phyloP scores from a whole-genome alignment of 2,329 filamentous ascomycete species.

The Ceratocystis alfenasii region DNA sequence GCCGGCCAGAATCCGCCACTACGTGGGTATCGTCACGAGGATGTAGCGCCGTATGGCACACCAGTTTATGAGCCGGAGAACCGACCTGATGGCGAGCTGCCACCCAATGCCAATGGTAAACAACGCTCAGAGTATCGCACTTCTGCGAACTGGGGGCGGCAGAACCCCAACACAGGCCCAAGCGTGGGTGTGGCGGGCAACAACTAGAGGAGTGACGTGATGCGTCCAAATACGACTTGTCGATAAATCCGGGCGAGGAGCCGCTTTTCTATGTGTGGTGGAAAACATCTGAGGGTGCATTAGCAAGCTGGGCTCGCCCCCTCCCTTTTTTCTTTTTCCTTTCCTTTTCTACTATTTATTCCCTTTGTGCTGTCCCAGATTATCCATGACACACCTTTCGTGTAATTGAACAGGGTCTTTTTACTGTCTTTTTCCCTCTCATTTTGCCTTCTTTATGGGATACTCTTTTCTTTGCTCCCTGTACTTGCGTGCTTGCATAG shows the following conservation, averaged over 20 bases:
- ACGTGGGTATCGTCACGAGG: conserved; percentile 19
- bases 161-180: conserved; percentile 29
- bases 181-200: conserved; percentile 40
- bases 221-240: background rate
- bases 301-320: conserved; percentile 26
- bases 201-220: conserved; percentile 25
- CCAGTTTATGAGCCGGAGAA: conserved; percentile 36
- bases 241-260: background rate
- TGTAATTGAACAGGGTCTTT: conserved; percentile 24
- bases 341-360: conserved; percentile 10
- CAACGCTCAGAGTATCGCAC: conserved; percentile 37
- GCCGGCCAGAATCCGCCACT: conserved; percentile 8
- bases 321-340: conserved; percentile 23
- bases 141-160: conserved; percentile 39
- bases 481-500: background rate
- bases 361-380: no score
- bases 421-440: conserved; percentile 3
- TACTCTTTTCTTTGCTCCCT: conserved; percentile 23
- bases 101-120: conserved; percentile 34
- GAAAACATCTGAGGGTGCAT: no score
- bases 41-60: conserved; percentile 13
- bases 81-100: conserved; percentile 33
- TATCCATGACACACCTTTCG: no score
- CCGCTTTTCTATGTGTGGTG: conserved; percentile 18
- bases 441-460: background rate